Evolutionary conservation across 2,329 filamentous ascomycete species (phyloP), one percentile per base, ranked within the genome.

Genomic region (Trichothecium sympodiale): DNA sequence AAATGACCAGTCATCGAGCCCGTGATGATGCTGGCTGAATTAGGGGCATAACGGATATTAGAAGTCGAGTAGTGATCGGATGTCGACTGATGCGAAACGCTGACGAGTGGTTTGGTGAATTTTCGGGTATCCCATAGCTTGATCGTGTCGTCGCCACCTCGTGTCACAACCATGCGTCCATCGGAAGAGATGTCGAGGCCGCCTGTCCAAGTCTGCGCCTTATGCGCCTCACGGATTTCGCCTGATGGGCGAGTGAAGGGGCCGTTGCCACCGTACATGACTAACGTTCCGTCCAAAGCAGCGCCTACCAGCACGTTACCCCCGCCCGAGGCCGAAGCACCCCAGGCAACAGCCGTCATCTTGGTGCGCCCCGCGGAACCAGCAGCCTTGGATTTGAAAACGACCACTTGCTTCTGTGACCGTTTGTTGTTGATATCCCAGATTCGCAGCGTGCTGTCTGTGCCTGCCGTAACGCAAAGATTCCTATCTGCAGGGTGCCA

Each of bases 101-200:
- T 83, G 33, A 86, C 84, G 12, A 98, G 71, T 4, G 91, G 86
- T 38, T 81, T 70, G 55, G 91, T 96, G 67, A 98, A 94, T 52
- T 95, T 96, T 39, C 91, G 77, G 3, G 81, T 93, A 55, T 98
- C 91, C 91, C 91, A 98, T 2, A 95, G 69, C 61, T 96, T 96
- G 58, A 98, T 89, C 2, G 83, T 72, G 52, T 93, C 77, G 57
- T 98, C 91, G 34, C 88, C 89, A 37, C 91, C 91, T 46, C 87
- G 72, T 1, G 87, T 94, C 7, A 95, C 81, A 3, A 96, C 77
- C 63, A 95, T 80, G 39, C 89, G 75, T 8, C 91, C 91, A 55
- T 96, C 91, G 1, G 79, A 67, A 46, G 89, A 96, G 48, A 98
- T 82, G 50, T 94, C 88, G 30, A 98, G 62, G 4, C 89, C 88